Conservation (phyloP, 108 stramenopile species). For the Cylindrotheca closterium region DNA sequence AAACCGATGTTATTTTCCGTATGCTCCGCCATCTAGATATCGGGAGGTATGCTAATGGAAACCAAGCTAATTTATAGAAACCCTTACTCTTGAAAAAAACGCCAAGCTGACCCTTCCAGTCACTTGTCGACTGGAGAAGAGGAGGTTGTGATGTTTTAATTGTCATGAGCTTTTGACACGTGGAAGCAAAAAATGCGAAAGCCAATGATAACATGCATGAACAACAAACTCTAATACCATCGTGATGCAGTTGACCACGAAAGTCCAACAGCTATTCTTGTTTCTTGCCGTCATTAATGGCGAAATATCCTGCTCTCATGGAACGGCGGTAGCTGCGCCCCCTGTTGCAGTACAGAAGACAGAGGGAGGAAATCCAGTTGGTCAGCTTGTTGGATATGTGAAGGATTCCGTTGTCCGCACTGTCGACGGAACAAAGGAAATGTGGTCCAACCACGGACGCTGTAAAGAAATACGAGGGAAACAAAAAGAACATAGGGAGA, state of each 20-base stretch:
- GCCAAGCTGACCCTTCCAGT: no score
- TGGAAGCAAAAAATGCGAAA: no score
- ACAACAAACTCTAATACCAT: no score
- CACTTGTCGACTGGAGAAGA: no score
- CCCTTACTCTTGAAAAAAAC: no score
- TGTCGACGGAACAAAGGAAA: constrained; percentile 49
- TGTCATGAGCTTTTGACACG: no score
- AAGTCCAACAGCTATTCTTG: background rate
- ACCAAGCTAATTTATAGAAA: no score
- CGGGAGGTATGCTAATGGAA: background rate
- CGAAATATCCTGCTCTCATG: background rate
- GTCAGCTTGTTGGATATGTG: constrained; percentile 56
- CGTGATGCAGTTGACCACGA: no score
- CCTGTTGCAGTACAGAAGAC: background rate
- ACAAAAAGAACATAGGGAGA: constrained; percentile 42
- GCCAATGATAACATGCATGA: no score
- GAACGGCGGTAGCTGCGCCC: background rate
- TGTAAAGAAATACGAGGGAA: constrained; percentile 75
- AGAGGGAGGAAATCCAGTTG: constrained; percentile 43
- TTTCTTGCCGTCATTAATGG: background rate
- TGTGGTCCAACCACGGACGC: constrained; percentile 62
- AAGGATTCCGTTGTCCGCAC: constrained; percentile 69
- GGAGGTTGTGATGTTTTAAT: no score
- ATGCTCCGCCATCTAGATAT: constrained; percentile 2
- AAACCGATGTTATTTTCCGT: constrained; percentile 10